Evolutionary conservation across 768 basidiomycete species (phyloP), one percentile per base, ranked within the genome.

Genomic region (Pulveroboletus sp.): DNA sequence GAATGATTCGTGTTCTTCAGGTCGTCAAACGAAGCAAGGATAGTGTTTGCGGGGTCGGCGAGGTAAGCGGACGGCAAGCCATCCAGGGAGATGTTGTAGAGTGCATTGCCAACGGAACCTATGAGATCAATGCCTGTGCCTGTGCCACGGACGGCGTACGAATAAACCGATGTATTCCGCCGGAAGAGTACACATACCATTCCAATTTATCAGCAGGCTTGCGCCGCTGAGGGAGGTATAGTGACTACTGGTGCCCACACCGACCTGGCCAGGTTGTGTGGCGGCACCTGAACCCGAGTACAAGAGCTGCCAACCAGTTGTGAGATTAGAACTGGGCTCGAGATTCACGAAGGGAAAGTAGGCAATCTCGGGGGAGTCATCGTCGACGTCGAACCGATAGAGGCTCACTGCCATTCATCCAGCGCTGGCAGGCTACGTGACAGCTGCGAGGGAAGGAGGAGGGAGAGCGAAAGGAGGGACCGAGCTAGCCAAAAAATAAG

Each of bases 221-320:
- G 86, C 82, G 13, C 79, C 79, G 58, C 85, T 62, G 49, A 62
- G 69, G 8, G 77, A 74, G n/a, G 87, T 89, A 49, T 79, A 70
- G 59, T 89, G 87, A 26, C 69, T 71, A 54, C 78, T 84, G 6
- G 72, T 73, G 10, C 86, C 86, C 36, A 68, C 71, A 13, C 81
- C 83, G 37, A 69, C 65, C 46, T 73, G 63, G 14, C 78, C 79
- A 14, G 68, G 60, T 15, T 53, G 49, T 14, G 62, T 54, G 0
- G 75, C 71, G 46, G 77, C 82, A 8, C 80, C 82, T 11, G 81
- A 77, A 37, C 38, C 43, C 3, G 70, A 66, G 66, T 77, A 87
- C 67, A 74, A 78, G 15, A 85, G 78, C 61, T 81, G 81, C 89
- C 89, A 91, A 60, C 86, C 86, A 26, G 71, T 73, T 17, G 65